Conservation (phyloP, 805 yeast genomes). For the Wickerhamiella azyma region DNA sequence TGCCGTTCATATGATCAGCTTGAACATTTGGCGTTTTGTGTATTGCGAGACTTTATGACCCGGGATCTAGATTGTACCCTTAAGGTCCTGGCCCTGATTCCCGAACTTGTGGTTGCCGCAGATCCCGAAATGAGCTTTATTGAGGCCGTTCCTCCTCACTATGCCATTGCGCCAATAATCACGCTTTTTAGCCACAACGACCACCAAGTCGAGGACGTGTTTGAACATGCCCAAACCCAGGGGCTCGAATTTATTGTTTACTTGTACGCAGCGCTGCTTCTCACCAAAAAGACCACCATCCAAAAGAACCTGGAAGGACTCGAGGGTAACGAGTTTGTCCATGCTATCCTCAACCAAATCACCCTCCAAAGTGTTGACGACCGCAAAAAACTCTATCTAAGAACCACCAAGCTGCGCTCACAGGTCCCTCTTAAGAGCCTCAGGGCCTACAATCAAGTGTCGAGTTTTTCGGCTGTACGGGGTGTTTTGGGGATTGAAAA, state of each 20-base stretch:
- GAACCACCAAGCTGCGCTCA: slow-evolving; percentile 13
- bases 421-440: slow-evolving; percentile 15
- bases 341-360: slow-evolving; percentile 27
- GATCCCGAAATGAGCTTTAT: slow-evolving; percentile 34
- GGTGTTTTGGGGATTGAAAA: neutral
- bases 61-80: slow-evolving; percentile 52
- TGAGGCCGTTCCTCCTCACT: slow-evolving; percentile 40
- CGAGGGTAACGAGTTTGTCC: slow-evolving; percentile 31
- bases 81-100: slow-evolving; percentile 51
- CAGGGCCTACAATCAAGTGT: slow-evolving; percentile 19
- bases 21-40: slow-evolving; percentile 33
- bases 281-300: slow-evolving; percentile 21
- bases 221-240: slow-evolving; percentile 53
- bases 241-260: slow-evolving; percentile 44
- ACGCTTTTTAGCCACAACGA: slow-evolving; percentile 70
- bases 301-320: slow-evolving; percentile 23
- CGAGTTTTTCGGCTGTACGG: slow-evolving; percentile 25
- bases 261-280: slow-evolving; percentile 40
- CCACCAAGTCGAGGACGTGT: slow-evolving; percentile 29
- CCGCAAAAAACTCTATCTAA: slow-evolving; percentile 14
- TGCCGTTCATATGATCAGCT: slow-evolving; percentile 26
- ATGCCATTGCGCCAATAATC: slow-evolving; percentile 61
- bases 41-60: slow-evolving; percentile 74
- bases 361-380: slow-evolving; percentile 16
- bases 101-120: slow-evolving; percentile 38